phyloP scores from a whole-genome alignment of 2,329 filamentous ascomycete genomes.

The Juglanconis juglandina region DNA sequence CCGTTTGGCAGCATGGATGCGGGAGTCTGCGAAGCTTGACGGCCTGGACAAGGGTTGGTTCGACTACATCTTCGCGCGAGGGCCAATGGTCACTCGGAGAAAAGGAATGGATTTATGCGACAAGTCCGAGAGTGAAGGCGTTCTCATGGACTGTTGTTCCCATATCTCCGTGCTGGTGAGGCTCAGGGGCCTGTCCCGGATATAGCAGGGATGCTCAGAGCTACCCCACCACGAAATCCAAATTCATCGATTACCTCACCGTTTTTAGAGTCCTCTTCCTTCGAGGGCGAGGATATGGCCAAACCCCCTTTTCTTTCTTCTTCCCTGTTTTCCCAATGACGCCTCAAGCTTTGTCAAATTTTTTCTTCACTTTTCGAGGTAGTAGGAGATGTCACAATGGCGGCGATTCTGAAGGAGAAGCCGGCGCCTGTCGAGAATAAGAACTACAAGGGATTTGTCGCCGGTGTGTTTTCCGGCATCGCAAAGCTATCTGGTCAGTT shows the following conservation, averaged over 20 bases:
- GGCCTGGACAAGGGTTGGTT: too few relatives aligned
- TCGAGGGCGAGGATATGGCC: neutral
- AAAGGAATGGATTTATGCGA: neutral
- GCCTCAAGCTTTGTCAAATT: neutral
- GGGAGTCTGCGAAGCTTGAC: neutral
- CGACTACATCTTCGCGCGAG: neutral
- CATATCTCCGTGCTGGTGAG: neutral
- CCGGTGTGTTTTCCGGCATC: constrained; percentile 91
- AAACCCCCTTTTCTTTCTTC: neutral
- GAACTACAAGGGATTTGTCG: constrained; percentile 94
- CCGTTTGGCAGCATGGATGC: neutral
- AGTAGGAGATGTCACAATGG: constrained; percentile 13
- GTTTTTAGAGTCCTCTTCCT: neutral
- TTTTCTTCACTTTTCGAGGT: neutral
- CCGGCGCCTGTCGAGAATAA: constrained; percentile 32
- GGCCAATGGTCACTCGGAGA: neutral
- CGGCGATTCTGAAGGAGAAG: constrained; percentile 26
- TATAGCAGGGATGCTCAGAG: neutral
- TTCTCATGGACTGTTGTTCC: neutral
- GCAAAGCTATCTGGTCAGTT: constrained; percentile 77
- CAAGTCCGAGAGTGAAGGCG: neutral
- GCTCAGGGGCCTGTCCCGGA: neutral
- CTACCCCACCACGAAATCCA: neutral
- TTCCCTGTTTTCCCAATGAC: neutral
- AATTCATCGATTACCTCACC: constrained; percentile 15